phyloP scores from a whole-genome alignment of 2,329 filamentous ascomycete genomes.

The Aspergillus flavus region DNA sequence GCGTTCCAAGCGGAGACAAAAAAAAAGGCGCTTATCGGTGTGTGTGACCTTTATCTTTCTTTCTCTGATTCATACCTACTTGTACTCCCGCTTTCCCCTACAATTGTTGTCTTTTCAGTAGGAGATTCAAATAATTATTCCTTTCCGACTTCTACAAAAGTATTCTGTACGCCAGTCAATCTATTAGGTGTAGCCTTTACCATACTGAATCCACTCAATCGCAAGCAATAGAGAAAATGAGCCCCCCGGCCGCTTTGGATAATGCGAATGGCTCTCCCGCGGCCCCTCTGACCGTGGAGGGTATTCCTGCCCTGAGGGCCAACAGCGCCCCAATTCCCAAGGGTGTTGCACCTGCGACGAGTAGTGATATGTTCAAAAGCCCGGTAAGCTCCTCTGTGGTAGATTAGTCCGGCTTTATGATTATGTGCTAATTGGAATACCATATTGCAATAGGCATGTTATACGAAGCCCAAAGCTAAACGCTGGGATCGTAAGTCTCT shows the following conservation, averaged over 20 bases:
- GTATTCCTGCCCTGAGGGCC: conserved; percentile 67
- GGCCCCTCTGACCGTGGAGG: conserved; percentile 62
- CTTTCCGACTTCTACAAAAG: not conserved
- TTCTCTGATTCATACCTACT: conserved; percentile 2
- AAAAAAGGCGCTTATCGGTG: conserved; percentile 3
- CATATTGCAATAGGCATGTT: conserved; percentile 37
- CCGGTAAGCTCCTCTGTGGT: conserved; percentile 52
- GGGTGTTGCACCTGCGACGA: conserved; percentile 74
- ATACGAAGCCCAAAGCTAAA: conserved; percentile 73
- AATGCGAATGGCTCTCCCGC: conserved; percentile 17
- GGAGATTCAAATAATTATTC: not conserved
- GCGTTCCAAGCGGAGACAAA: conserved; percentile 1
- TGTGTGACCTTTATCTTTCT: not conserved
- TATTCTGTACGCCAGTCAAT: not conserved
- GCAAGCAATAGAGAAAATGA: conserved; percentile 23
- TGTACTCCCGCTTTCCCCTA: not conserved
- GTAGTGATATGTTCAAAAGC: conserved; percentile 82
- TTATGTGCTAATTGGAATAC: conserved; percentile 11
- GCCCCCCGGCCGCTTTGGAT: conserved; percentile 28
- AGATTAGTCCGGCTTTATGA: not conserved
- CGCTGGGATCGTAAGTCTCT: conserved; percentile 78
- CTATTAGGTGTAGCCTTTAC: not conserved
- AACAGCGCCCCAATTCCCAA: conserved; percentile 71
- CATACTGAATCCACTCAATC: not conserved
- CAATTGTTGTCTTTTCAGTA: not conserved